These are phyloP conservation scores for Saturnispora mendoncae DNA, from an alignment of 805 yeast species.

Conservation along the genomic window DNA sequence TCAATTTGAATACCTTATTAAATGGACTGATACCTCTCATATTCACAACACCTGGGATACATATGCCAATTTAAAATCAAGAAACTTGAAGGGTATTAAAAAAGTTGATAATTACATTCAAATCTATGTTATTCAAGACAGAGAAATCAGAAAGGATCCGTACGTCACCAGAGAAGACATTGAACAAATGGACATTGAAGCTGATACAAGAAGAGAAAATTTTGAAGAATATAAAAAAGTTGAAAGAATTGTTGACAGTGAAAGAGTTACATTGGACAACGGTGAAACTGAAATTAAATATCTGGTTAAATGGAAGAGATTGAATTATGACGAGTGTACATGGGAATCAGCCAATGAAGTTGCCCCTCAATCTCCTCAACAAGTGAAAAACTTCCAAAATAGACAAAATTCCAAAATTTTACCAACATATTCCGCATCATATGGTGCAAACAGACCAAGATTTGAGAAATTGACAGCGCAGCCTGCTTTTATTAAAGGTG, in stretches of 20 bases:
- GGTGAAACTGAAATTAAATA: constrained; percentile 68
- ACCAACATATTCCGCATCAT: constrained; percentile 72
- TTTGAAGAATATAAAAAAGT: constrained; percentile 75
- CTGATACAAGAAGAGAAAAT: constrained; percentile 77
- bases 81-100: constrained; percentile 61
- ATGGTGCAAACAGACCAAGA: constrained; percentile 68
- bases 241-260: constrained; percentile 83
- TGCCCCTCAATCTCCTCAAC: constrained; percentile 73
- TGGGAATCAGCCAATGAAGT: constrained; percentile 93
- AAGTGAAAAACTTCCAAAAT: constrained; percentile 74
- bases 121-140: constrained; percentile 63
- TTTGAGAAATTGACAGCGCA: constrained; percentile 82
- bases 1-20: constrained; percentile 54
- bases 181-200: constrained; percentile 87
- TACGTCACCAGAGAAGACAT: constrained; percentile 82
- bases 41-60: constrained; percentile 93
- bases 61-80: constrained; percentile 40
- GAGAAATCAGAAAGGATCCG: constrained; percentile 71
- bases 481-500: constrained; percentile 83
- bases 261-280: constrained; percentile 53
- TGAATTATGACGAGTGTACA: constrained; percentile 90
- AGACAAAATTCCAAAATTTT: constrained; percentile 76
- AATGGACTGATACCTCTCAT: constrained; percentile 86
- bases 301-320: constrained; percentile 86
- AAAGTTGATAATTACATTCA: constrained; percentile 85